Conservation (phyloP, 805 yeast genomes). For the Diddensiella transvaalensis region DNA sequence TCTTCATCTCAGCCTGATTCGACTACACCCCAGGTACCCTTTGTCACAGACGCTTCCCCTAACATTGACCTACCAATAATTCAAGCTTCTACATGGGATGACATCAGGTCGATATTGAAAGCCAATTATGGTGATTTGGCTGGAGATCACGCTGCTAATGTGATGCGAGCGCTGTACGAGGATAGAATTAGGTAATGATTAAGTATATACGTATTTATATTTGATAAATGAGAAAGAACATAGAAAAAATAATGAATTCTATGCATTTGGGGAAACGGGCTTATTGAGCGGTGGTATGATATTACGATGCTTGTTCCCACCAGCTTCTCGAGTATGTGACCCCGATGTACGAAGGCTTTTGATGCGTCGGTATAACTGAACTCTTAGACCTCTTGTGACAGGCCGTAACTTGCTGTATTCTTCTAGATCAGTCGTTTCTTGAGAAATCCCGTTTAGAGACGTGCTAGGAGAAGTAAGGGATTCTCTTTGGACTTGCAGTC, state of each 20-base stretch:
- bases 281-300: neutral
- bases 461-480: neutral
- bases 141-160: neutral
- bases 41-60: neutral
- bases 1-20: slow-evolving; percentile 24
- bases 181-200: neutral
- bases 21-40: neutral
- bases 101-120: neutral
- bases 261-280: neutral
- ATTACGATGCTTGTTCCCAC: neutral
- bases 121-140: neutral
- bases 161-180: neutral
- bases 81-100: neutral
- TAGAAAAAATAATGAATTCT: neutral
- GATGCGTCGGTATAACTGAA: slow-evolving; percentile 12
- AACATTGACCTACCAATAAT: neutral
- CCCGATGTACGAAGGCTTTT: slow-evolving; percentile 13
- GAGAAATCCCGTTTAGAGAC: neutral
- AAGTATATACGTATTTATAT: neutral
- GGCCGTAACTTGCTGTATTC: slow-evolving; percentile 16
- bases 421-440: slow-evolving; percentile 14
- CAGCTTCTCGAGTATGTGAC: neutral
- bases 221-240: neutral
- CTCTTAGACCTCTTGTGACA: slow-evolving; percentile 4
- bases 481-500: neutral